These are phyloP conservation scores for Vitis rotundifolia DNA, from an alignment of 164 flowering plant genomes.

Conservation along the genomic window DNA sequence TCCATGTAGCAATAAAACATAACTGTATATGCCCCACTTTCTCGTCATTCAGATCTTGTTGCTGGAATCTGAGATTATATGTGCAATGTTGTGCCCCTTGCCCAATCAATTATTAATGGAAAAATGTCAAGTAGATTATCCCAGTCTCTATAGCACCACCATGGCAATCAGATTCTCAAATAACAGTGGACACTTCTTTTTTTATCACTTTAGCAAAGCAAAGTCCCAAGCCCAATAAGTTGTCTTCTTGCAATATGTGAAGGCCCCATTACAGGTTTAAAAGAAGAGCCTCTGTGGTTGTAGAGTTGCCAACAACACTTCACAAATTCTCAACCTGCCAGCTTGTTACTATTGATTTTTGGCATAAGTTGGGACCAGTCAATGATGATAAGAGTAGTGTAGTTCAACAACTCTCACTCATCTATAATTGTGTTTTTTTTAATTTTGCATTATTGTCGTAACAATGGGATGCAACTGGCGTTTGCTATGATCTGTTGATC, in stretches of 20 bases:
- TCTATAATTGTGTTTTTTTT: background rate
- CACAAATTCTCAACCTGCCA: background rate
- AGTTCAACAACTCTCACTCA: background rate
- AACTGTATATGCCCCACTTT: background rate
- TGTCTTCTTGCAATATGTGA: constrained; percentile 12
- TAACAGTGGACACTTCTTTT: constrained; percentile 13
- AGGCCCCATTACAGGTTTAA: background rate
- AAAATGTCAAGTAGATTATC: background rate
- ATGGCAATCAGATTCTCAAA: background rate
- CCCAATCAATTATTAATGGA: background rate
- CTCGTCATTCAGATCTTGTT: background rate
- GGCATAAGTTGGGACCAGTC: background rate
- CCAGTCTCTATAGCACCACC: background rate
- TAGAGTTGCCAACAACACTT: background rate
- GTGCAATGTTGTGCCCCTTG: background rate
- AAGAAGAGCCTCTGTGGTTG: background rate
- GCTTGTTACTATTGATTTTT: constrained; percentile 7
- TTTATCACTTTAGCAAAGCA: constrained; percentile 8
- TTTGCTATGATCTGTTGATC: background rate
- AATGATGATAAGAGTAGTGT: background rate
- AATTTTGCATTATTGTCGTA: background rate
- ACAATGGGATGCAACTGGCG: background rate
- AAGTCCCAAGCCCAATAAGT: background rate
- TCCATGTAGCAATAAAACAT: background rate
- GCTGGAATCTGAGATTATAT: background rate